Base-by-base conservation (phyloP, 257 asterid species). In the Solanum dulcamara region DNA sequence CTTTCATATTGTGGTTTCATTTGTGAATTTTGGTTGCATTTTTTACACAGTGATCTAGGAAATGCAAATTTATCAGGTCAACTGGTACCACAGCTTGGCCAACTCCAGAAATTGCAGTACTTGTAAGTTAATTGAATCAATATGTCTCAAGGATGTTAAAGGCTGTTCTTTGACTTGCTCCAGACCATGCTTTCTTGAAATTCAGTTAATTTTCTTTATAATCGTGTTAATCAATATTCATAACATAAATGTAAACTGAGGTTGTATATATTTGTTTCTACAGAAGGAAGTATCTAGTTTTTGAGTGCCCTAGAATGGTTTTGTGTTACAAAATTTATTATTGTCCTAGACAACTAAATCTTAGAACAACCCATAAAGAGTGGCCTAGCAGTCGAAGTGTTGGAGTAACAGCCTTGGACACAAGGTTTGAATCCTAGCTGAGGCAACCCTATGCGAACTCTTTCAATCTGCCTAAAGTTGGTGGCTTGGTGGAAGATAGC, bases 31-130 rank as follows among this genome's bases (percentile, higher is more conserved):
- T 55, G n/a, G 88, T 60, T 87, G 74, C 79, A 85, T 88, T 59
- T 84, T 60, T 72, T 60, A 22, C 44, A 67, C 91, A 94, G 99
- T 85, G 99, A 96, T 89, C 96, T 96, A 32, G 98, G 98, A 77
- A 96, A 96, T 90, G 98, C 98, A 57, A 91, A 95, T 90, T 92
- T 96, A 90, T 87, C 98, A 13, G 99, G 98, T 20, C 89, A 84
- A 89, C 91, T 96, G 82, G 97, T 90, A 88, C 88, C 99, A 33
- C 97, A 94, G 94, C 99, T 96, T 83, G 98, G 99, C 84, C 92
- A 71, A 84, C 98, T 96, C 84, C 83, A 53, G 30, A 88, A 38
- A 84, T 91, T 96, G 89, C 97, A 96, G 91, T 96, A 95, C 93
- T 86, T 96, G 98, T 96, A 92, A 95, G 99, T 89, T 62, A 40